phyloP scores from a whole-genome alignment of 257 asterid species.

The Nicotiana otophora region DNA sequence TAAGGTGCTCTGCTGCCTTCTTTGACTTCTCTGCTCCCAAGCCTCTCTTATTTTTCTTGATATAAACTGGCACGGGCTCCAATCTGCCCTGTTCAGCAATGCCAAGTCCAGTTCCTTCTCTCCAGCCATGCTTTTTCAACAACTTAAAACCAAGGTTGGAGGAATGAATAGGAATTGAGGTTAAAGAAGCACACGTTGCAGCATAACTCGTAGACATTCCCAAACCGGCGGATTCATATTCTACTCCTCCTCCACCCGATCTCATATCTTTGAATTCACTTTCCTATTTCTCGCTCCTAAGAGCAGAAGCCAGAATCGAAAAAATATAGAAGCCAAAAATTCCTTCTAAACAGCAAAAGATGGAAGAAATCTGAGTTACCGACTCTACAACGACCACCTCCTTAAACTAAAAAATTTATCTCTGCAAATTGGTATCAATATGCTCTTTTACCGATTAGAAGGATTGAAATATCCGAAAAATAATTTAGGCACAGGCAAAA shows the following conservation, averaged over 20 bases:
- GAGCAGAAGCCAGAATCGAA: too few species aligned
- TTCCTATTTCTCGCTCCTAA: too few species aligned
- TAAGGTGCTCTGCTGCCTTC: constrained; percentile 23
- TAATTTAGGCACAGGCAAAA: too few species aligned
- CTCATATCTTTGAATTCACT: neutral
- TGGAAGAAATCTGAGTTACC: too few species aligned
- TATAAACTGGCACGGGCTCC: constrained; percentile 67
- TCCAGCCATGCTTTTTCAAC: constrained; percentile 1
- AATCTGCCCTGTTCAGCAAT: constrained; percentile 65
- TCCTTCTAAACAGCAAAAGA: too few species aligned
- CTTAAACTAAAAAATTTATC: too few species aligned
- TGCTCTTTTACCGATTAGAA: too few species aligned
- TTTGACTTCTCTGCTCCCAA: constrained; percentile 75
- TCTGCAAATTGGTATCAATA: too few species aligned
- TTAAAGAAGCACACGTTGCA: neutral
- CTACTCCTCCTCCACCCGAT: neutral
- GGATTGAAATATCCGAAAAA: too few species aligned
- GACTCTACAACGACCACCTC: too few species aligned
- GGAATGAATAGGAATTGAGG: constrained; percentile 12
- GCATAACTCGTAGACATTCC: neutral
- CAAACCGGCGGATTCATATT: neutral
- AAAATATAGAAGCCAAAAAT: too few species aligned
- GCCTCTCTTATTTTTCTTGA: constrained; percentile 77
- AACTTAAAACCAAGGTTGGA: constrained; percentile 19
- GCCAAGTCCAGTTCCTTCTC: constrained; percentile 10